phyloP scores from a whole-genome alignment of 2,329 filamentous ascomycete species.

The Cytospora schulzeri region DNA sequence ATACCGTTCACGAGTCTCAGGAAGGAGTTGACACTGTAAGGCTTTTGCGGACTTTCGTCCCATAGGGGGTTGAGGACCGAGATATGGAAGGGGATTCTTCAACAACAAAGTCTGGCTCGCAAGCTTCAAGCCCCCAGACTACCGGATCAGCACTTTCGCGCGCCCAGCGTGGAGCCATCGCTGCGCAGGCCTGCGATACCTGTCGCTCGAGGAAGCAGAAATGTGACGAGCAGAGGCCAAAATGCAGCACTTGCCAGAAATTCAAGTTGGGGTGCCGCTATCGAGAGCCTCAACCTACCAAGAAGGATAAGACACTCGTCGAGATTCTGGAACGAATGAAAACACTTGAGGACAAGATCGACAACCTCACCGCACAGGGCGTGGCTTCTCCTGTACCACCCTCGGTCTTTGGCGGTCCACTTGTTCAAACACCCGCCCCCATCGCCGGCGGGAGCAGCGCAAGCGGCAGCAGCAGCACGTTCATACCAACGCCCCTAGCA shows the following conservation, averaged over 20 bases:
- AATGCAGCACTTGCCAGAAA: slow-evolving; percentile 60
- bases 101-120: slow-evolving; percentile 5
- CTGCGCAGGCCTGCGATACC: slow-evolving; percentile 60
- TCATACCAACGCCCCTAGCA: not conserved
- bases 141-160: slow-evolving; percentile 33
- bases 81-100: slow-evolving; percentile 11
- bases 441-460: slow-evolving; percentile 14
- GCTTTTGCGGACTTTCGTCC: not conserved
- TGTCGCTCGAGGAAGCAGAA: slow-evolving; percentile 64
- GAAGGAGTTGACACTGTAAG: slow-evolving; percentile 12
- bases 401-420: slow-evolving; percentile 21
- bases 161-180: slow-evolving; percentile 51
- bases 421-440: slow-evolving; percentile 20
- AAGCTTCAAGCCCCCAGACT: slow-evolving; percentile 14
- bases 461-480: slow-evolving; percentile 14
- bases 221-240: slow-evolving; percentile 64
- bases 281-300: slow-evolving; percentile 62
- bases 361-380: slow-evolving; percentile 41
- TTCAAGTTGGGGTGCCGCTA: slow-evolving; percentile 63
- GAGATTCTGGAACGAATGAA: slow-evolving; percentile 61
- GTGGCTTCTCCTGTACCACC: slow-evolving; percentile 28
- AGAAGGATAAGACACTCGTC: slow-evolving; percentile 65
- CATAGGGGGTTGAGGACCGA: slow-evolving; percentile 5
- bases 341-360: slow-evolving; percentile 58
- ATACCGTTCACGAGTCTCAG: not conserved